Base-by-base conservation (phyloP, 2,329 filamentous ascomycete species). In the Fusarium coicis region DNA sequence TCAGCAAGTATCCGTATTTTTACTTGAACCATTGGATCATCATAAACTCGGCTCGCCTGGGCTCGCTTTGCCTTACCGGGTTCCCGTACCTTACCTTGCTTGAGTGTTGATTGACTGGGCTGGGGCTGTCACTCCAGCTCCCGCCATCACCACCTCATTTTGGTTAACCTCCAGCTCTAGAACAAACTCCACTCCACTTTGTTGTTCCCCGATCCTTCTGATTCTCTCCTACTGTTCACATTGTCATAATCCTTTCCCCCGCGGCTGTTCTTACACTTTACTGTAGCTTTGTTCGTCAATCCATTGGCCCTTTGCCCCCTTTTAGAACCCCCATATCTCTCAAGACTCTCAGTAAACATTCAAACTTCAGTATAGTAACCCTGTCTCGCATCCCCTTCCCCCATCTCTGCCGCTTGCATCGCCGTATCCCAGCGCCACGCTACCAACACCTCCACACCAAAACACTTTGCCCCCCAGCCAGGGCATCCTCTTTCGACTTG, bases 401-500 rank as follows among this genome's bases (percentile, higher is more conserved):
- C 70, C 62, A 74, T 71, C 54, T 74, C 59, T 74, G 63, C 72
- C 72, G 72, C 72, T 74, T 74, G 65, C 72, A 74, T 74, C 72
- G 72, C 72, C 72, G 68, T 62, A 74, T 74, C 72, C 59, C 72
- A 74, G 72, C 72, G 72, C 72, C 72, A 74, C 72, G 72, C 68
- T 74, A 68, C 68, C 72, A 73, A 73, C 64, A 74, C 72, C 72
- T 74, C 72, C 72, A 74, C 72, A 73, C 68, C 72, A 73, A 72
- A 74, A 66, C 72, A 68, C 65, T 74, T 70, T 66, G 63, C 68
- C 72, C 64, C 72, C 72, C 59, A 72, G 68, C 54, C 72, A 73
- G 72, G 72, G 70, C 72, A 60, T 65, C 72, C 72, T 64, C 55
- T 34, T 65, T 63, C 57, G 46, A 73, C 43, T 67, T 62, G 62